Conservation (phyloP, 768 basidiomycete genomes). For the Rickenella mellea region DNA sequence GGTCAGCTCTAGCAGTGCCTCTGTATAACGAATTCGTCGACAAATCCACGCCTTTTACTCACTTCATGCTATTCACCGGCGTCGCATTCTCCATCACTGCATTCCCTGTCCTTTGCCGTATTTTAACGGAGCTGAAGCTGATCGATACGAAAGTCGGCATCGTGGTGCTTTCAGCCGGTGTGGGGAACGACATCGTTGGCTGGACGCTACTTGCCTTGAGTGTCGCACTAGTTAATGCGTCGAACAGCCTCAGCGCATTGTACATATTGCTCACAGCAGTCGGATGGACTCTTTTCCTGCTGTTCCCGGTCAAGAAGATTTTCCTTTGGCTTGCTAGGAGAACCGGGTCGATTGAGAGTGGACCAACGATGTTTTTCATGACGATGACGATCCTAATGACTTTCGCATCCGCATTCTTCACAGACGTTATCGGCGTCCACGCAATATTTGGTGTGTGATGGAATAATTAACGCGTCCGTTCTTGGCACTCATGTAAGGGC, state of each 20-base stretch:
- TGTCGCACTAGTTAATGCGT: constrained; percentile 87
- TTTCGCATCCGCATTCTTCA: constrained; percentile 87
- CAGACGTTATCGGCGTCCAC: constrained; percentile 86
- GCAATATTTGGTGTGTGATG: constrained; percentile 67
- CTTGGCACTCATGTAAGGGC: not conserved
- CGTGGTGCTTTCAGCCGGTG: constrained; percentile 86
- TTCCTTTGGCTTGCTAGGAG: constrained; percentile 66
- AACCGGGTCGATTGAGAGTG: constrained; percentile 74
- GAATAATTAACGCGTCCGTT: not conserved
- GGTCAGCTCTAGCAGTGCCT: constrained; percentile 57
- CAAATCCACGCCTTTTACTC: constrained; percentile 56
- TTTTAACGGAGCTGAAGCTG: constrained; percentile 84
- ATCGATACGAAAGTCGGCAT: constrained; percentile 89
- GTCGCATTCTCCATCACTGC: constrained; percentile 87
- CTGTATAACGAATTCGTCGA: constrained; percentile 73
- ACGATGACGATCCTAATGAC: constrained; percentile 70
- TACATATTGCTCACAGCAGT: constrained; percentile 77
- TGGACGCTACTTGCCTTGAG: constrained; percentile 87
- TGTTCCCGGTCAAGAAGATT: constrained; percentile 52
- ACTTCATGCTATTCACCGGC: constrained; percentile 92
- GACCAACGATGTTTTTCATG: constrained; percentile 87
- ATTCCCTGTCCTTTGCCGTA: constrained; percentile 78
- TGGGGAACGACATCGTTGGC: constrained; percentile 80
- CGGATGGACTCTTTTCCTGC: constrained; percentile 70
- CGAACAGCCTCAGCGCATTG: constrained; percentile 71